phyloP scores from a whole-genome alignment of 192 early-diverging fungal species.

The Coemansia sp. region DNA sequence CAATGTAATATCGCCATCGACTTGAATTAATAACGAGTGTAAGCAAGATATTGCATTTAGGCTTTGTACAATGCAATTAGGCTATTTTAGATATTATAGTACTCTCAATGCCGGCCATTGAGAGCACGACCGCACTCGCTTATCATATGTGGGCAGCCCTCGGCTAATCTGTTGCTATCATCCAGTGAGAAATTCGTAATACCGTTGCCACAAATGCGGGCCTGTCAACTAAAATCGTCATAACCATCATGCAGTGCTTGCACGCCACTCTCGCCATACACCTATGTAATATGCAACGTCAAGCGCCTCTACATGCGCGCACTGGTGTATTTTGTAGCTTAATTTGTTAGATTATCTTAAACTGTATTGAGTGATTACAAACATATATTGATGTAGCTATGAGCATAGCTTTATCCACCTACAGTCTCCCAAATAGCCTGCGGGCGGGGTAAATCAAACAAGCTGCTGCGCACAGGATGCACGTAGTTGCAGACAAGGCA shows the following conservation, averaged over 20 bases:
- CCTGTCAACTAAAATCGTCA: too few species aligned
- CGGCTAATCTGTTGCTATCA: too few species aligned
- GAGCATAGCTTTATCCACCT: not conserved
- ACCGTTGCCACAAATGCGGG: too few species aligned
- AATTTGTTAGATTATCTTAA: not conserved
- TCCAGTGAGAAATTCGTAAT: too few species aligned
- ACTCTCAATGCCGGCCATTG: not conserved
- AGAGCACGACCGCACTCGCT: not conserved
- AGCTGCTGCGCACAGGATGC: conserved; percentile 14
- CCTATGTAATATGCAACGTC: not conserved
- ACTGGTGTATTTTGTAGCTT: not conserved
- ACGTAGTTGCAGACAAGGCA: not conserved
- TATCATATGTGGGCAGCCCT: not conserved
- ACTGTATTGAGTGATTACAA: too few species aligned
- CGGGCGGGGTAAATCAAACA: conserved; percentile 9
- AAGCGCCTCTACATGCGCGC: not conserved
- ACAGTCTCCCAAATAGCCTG: not conserved
- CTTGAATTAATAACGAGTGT: not conserved
- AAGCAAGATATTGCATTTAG: not conserved
- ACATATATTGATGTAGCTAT: too few species aligned
- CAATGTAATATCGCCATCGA: not conserved
- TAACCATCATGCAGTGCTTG: not conserved
- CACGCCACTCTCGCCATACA: too few species aligned
- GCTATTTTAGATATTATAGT: not conserved
- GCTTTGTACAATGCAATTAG: not conserved